Conservation (phyloP, 345 rosid genomes). For the Moricandia arvensis region DNA sequence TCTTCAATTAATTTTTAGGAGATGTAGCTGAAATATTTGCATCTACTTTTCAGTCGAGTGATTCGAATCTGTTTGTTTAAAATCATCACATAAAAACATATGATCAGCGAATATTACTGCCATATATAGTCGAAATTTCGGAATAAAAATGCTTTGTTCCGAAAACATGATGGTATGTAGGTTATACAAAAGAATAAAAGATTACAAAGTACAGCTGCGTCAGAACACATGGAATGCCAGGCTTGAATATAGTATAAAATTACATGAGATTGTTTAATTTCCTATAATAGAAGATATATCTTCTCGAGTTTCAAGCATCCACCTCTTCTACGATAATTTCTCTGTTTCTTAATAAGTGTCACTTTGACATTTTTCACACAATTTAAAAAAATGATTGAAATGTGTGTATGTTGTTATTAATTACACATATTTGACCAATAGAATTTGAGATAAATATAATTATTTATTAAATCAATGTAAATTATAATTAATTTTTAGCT, state of each 20-base stretch:
- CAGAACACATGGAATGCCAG: slow-evolving; percentile 2
- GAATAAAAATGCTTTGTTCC: background rate
- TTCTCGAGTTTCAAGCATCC: background rate
- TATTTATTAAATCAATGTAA: no score
- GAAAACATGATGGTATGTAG: background rate
- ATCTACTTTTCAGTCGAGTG: no score
- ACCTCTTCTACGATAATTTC: background rate
- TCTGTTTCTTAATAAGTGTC: no score
- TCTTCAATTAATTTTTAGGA: background rate
- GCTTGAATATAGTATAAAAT: slow-evolving; percentile 1
- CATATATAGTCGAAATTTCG: background rate
- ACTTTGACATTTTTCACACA: no score
- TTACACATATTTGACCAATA: no score
- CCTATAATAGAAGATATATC: background rate
- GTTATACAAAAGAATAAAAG: slow-evolving; percentile 14
- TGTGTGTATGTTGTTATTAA: no score
- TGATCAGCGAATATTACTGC: slow-evolving; percentile 1
- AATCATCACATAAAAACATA: background rate
- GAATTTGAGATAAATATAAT: no score
- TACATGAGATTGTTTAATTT: background rate
- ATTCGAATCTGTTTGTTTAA: background rate
- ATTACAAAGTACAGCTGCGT: background rate
- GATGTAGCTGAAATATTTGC: background rate
- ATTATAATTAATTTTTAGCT: no score
- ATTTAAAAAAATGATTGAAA: no score